Percentiles rank a stretch among this genome's conserved stretches.
These are phyloP conservation scores for Pichia kudriavzevii DNA, from an alignment of 1,139 yeast species.

Conservation along the genomic window DNA sequence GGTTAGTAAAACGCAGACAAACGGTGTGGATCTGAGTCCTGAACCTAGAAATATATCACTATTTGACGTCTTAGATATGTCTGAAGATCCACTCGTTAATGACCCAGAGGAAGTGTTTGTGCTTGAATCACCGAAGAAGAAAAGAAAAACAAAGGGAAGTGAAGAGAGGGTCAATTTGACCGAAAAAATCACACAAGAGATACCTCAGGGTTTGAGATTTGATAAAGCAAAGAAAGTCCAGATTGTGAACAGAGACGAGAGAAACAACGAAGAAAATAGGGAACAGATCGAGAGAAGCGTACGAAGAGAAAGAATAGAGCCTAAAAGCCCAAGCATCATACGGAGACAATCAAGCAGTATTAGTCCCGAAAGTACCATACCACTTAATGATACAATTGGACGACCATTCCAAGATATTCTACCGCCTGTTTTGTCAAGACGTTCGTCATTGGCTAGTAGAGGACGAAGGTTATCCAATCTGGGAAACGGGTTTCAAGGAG, in stretches of 20 bases:
- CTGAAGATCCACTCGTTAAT: constrained; percentile 1
- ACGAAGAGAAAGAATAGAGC: background rate
- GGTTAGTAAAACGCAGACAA: no score
- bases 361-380: no score
- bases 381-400: constrained; percentile 9
- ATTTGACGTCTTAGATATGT: constrained; percentile 10
- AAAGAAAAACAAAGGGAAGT: background rate
- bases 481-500: constrained; percentile 64
- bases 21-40: no score
- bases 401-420: no score
- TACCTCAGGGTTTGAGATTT: no score
- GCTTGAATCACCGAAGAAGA: constrained; percentile 11
- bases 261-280: background rate
- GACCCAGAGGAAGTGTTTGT: constrained; percentile 5
- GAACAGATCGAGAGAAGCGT: background rate
- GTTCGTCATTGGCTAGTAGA: constrained; percentile 47
- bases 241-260: no score
- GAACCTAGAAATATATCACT: constrained; percentile 8
- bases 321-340: no score
- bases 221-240: no score
- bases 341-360: no score
- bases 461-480: constrained; percentile 71
- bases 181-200: no score
- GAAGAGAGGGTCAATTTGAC: background rate
- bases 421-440: no score